Conservation (phyloP, 768 basidiomycete genomes). For the Dioszegia crocea region DNA sequence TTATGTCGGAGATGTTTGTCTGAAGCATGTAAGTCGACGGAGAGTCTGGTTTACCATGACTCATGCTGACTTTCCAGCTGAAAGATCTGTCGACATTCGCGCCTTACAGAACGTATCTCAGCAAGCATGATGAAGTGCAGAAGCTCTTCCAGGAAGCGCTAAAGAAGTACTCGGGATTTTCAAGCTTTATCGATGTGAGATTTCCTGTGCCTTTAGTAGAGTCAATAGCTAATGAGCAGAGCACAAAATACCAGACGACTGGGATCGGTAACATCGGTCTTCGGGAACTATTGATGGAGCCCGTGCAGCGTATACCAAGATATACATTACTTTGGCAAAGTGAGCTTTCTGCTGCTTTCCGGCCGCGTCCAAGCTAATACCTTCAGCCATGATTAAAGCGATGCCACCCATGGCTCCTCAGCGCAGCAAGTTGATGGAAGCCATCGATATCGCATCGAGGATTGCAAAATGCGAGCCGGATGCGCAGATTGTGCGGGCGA, state of each 20-base stretch:
- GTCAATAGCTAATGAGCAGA: conserved; percentile 16
- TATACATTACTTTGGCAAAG: conserved; percentile 84
- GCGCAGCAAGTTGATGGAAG: conserved; percentile 71
- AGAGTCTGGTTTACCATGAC: neutral
- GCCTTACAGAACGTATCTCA: conserved; percentile 84
- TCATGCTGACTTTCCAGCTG: conserved; percentile 53
- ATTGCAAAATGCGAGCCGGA: conserved; percentile 90
- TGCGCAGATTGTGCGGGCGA: conserved; percentile 82
- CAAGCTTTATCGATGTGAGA: conserved; percentile 80
- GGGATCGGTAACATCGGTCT: conserved; percentile 73
- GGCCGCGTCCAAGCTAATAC: neutral
- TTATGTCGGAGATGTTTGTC: conserved; percentile 71
- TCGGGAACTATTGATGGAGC: conserved; percentile 90
- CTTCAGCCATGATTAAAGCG: conserved; percentile 74
- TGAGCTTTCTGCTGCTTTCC: conserved; percentile 25
- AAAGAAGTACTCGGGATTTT: conserved; percentile 70
- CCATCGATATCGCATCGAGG: conserved; percentile 78
- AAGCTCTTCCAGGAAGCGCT: conserved; percentile 74
- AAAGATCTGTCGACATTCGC: conserved; percentile 79
- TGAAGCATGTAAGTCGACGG: conserved; percentile 59
- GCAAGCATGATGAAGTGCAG: conserved; percentile 89
- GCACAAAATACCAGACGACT: conserved; percentile 60
- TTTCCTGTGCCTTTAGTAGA: conserved; percentile 50
- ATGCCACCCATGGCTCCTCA: conserved; percentile 76
- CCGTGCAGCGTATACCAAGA: conserved; percentile 89